Percentiles rank a stretch among this genome's conserved stretches.
Evolutionary conservation across 768 basidiomycete species (phyloP).

Genomic region (Rhodosporidiobolus odoratus): DNA sequence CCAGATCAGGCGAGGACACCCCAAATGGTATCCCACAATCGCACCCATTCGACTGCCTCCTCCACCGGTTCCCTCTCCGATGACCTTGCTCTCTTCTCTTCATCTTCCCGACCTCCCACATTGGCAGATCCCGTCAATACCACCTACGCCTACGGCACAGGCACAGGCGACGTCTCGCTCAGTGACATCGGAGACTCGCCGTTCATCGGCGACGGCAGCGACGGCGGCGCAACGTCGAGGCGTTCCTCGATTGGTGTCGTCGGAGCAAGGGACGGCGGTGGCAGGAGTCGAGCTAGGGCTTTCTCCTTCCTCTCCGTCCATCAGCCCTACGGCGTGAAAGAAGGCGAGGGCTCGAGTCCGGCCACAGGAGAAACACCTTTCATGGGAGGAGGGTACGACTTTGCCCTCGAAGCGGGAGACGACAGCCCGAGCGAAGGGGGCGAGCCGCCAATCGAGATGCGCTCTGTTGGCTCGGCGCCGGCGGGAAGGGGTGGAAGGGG

Average conservation of each 20-base stretch:
- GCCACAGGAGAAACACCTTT: conserved; percentile 2
- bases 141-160: neutral
- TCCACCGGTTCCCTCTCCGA: conserved; percentile 8
- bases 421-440: neutral
- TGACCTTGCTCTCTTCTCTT: conserved; percentile 3
- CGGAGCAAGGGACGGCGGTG: neutral
- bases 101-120: neutral
- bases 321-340: neutral
- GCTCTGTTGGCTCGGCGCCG: neutral
- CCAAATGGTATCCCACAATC: neutral
- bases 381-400: conserved; percentile 12
- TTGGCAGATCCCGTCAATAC: neutral
- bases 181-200: neutral
- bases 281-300: neutral
- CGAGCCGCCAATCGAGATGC: neutral
- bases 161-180: neutral
- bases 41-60: conserved; percentile 3
- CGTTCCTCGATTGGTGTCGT: neutral
- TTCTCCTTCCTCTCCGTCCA: conserved; percentile 1
- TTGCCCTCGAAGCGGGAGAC: neutral
- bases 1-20: too few relatives aligned
- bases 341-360: neutral
- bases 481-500: neutral
- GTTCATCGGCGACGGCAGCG: neutral
- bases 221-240: neutral